Conservation (phyloP, 2,329 filamentous ascomycete genomes). For the Raffaelea deltoideospora region DNA sequence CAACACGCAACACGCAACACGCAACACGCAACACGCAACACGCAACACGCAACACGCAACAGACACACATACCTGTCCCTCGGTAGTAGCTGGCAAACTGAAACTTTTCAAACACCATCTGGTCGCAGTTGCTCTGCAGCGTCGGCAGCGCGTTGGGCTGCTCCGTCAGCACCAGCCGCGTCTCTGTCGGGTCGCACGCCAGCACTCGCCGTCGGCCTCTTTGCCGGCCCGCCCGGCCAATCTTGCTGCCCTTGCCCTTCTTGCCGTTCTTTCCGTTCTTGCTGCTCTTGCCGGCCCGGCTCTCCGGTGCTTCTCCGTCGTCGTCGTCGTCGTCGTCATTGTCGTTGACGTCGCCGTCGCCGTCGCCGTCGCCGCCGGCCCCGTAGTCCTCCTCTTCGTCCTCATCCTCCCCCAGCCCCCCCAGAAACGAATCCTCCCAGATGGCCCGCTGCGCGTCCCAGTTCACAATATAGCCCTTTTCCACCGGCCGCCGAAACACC, state of each 20-base stretch:
- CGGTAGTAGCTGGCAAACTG: constrained; percentile 79
- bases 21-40: background rate
- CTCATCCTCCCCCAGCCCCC: constrained; percentile 35
- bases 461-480: constrained; percentile 89
- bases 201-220: too few relatives aligned
- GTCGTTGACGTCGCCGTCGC: too few relatives aligned
- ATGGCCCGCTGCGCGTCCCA: constrained; percentile 95
- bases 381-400: too few relatives aligned
- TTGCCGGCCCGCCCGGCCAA: too few relatives aligned
- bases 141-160: constrained; percentile 68
- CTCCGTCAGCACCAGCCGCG: constrained; percentile 74
- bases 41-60: background rate
- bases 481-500: constrained; percentile 72
- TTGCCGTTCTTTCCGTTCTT: too few relatives aligned
- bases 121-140: constrained; percentile 80
- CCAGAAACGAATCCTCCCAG: constrained; percentile 82
- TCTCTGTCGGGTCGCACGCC: constrained; percentile 61
- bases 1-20: background rate
- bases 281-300: too few relatives aligned
- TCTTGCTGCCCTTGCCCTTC: too few relatives aligned
- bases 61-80: constrained; percentile 45
- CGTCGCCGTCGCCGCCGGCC: constrained; percentile 41
- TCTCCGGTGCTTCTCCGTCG: too few relatives aligned
- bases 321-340: too few relatives aligned
- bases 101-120: constrained; percentile 96